Conservation (phyloP, 1,284 basidiomycete genomes). For the Melanopsichium pennsylvanicum region DNA sequence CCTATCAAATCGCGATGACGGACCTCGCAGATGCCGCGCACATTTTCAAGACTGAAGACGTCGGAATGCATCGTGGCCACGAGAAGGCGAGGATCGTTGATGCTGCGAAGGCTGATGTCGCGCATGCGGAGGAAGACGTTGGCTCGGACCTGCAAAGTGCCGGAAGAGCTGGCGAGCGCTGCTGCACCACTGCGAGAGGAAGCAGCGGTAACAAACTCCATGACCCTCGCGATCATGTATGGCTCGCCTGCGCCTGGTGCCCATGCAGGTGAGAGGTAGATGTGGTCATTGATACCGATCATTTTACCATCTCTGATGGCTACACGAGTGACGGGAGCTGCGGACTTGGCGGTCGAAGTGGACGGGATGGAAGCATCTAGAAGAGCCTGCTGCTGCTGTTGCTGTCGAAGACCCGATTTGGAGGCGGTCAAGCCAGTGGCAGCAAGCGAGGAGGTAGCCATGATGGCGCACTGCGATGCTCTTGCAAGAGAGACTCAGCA, state of each 20-base stretch:
- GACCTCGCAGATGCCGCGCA: slow-evolving; percentile 89
- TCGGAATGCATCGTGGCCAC: slow-evolving; percentile 95
- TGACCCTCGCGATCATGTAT: slow-evolving; percentile 91
- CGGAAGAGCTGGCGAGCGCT: slow-evolving; percentile 71
- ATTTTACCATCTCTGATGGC: slow-evolving; percentile 53
- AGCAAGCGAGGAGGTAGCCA: slow-evolving; percentile 39
- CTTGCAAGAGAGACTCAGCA: neutral
- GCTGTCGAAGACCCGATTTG: slow-evolving; percentile 33
- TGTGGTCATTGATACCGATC: slow-evolving; percentile 74
- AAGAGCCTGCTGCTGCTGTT: slow-evolving; percentile 44
- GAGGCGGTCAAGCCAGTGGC: slow-evolving; percentile 47
- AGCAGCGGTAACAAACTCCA: slow-evolving; percentile 88
- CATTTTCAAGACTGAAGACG: slow-evolving; percentile 87
- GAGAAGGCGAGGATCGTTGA: slow-evolving; percentile 85
- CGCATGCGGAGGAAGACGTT: slow-evolving; percentile 92
- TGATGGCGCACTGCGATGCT: slow-evolving; percentile 3
- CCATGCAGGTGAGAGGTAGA: slow-evolving; percentile 92
- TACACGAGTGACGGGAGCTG: slow-evolving; percentile 46
- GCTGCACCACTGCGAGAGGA: slow-evolving; percentile 73
- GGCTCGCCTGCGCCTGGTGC: slow-evolving; percentile 82
- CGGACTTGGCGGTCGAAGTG: slow-evolving; percentile 28
- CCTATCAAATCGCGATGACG: slow-evolving; percentile 90
- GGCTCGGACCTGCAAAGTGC: slow-evolving; percentile 73
- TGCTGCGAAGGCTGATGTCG: slow-evolving; percentile 83
- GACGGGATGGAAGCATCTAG: slow-evolving; percentile 31